A percentile compares a stretch with the other conserved stretches of the same genome.
phyloP scores from a whole-genome alignment of 1,139 yeast genomes.

The Kodamaea sp. region DNA sequence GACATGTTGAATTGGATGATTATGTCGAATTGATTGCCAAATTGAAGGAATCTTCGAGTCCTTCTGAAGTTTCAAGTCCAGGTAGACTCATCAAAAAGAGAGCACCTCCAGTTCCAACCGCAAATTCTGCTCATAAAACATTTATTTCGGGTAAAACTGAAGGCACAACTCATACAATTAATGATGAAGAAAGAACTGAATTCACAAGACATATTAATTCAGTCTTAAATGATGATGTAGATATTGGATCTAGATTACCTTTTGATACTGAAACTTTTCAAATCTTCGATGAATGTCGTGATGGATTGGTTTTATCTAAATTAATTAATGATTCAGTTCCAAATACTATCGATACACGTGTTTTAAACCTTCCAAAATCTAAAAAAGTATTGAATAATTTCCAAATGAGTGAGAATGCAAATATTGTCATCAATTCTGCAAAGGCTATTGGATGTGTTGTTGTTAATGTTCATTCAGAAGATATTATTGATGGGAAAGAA shows the following conservation, averaged over 20 bases:
- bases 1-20: conserved; percentile 94
- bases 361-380: conserved; percentile 75
- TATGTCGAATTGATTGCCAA: conserved; percentile 83
- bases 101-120: conserved; percentile 42
- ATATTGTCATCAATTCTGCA: conserved; percentile 95
- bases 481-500: conserved; percentile 94
- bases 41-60: conserved; percentile 44
- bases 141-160: conserved; percentile 76
- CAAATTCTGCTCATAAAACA: conserved; percentile 61
- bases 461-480: conserved; percentile 96
- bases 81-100: conserved; percentile 16
- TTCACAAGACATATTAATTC: conserved; percentile 94
- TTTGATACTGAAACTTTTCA: conserved; percentile 94
- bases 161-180: conserved; percentile 95
- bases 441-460: conserved; percentile 98
- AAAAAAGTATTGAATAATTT: conserved; percentile 84
- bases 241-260: conserved; percentile 82
- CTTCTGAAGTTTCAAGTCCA: conserved; percentile 26
- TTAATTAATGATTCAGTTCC: conserved; percentile 97
- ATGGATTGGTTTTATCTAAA: conserved; percentile 88
- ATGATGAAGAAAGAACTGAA: conserved; percentile 94
- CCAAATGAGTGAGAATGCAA: conserved; percentile 95
- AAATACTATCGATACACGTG: conserved; percentile 97
- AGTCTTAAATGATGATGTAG: conserved; percentile 85
- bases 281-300: conserved; percentile 93